Evolutionary conservation across 345 rosid genomes (phyloP), one percentile per base, ranked within the genome.

Genomic region (Salix suchowensis): DNA sequence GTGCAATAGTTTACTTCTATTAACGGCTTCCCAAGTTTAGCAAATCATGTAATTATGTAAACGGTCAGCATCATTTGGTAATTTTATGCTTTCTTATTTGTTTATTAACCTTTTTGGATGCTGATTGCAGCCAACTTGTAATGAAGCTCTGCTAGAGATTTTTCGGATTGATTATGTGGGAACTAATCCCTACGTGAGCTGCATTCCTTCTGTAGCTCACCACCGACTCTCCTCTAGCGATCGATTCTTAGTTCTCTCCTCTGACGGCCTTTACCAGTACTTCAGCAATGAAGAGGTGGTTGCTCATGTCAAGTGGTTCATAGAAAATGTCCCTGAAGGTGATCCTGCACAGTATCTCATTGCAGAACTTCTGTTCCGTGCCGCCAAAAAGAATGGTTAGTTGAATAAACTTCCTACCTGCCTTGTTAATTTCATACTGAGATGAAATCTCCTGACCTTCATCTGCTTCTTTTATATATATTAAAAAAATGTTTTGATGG

Each of bases 341-440:
- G 98, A 94, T 84, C 98, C 98, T 79, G 97, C 98, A 37, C 97
- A 94, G 77, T 90, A 92, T 82, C 97, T 94, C 74, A 85, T 94
- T 77, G 91, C 97, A 3, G 97, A 92, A 88, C 94, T 94, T 76
- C 89, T 94, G 32, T 88, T 91, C 81, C 97, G 98, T 40, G 98
- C 97, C 58, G 98, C 98, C 72, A 90, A 90, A 86, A 94, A 92
- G 90, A 94, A 92, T 74, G 98, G 98, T 92, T 70, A 79, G 86
- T 81, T 10, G 15, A 61, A 71, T 60, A 44, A 71, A 21, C 50
- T 46, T 67, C n/a, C 52, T 61, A 28, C n/a, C 32, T 61, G 28
- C 55, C 39, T 4, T 28, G 1, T 24, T 30, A 36, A 34, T 54
- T 50, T n/a, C 14, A 23, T 58, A 24, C 24, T 2, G 36, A 67